phyloP scores from a whole-genome alignment of 495 filamentous ascomycete genomes.

The Penicillium angulare region DNA sequence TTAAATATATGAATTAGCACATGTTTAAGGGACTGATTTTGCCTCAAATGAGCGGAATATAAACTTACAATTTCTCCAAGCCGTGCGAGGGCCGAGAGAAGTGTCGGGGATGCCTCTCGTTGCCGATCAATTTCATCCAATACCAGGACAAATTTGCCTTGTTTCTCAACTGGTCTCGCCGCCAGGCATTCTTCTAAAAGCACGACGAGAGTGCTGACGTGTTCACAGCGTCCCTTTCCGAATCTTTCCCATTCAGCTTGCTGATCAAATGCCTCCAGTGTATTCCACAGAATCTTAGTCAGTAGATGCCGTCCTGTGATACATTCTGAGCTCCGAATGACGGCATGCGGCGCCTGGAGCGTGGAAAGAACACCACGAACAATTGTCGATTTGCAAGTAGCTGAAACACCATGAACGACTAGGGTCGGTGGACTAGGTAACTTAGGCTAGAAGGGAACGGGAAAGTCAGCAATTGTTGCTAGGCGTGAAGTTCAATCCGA shows the following conservation, averaged over 20 bases:
- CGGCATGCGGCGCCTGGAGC: slow-evolving; percentile 58
- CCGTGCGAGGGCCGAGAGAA: slow-evolving; percentile 79
- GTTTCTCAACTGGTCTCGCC: slow-evolving; percentile 20
- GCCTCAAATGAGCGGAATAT: not conserved
- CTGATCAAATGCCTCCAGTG: slow-evolving; percentile 36
- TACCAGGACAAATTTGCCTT: slow-evolving; percentile 70
- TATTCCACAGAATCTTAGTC: slow-evolving; percentile 52
- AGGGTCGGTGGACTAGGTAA: slow-evolving; percentile 55
- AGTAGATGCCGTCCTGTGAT: slow-evolving; percentile 87
- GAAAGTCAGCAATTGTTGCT: slow-evolving; percentile 14
- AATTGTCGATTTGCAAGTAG: slow-evolving; percentile 86
- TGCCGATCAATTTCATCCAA: slow-evolving; percentile 91
- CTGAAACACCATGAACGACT: slow-evolving; percentile 80
- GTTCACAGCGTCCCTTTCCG: slow-evolving; percentile 67
- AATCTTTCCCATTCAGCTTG: slow-evolving; percentile 38
- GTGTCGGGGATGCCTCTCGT: slow-evolving; percentile 72
- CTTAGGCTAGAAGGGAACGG: slow-evolving; percentile 27
- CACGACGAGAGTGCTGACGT: slow-evolving; percentile 68
- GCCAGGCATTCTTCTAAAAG: slow-evolving; percentile 58
- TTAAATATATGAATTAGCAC: slow-evolving; percentile 21
- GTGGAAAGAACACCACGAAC: slow-evolving; percentile 58
- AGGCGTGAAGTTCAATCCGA: not conserved
- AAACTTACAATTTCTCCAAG: slow-evolving; percentile 71
- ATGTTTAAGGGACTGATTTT: not conserved
- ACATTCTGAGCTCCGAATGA: slow-evolving; percentile 80